Percentiles rank a stretch among this genome's conserved stretches.
phyloP scores from a whole-genome alignment of 2,329 filamentous ascomycete species.

The Fusarium tricinctum region DNA sequence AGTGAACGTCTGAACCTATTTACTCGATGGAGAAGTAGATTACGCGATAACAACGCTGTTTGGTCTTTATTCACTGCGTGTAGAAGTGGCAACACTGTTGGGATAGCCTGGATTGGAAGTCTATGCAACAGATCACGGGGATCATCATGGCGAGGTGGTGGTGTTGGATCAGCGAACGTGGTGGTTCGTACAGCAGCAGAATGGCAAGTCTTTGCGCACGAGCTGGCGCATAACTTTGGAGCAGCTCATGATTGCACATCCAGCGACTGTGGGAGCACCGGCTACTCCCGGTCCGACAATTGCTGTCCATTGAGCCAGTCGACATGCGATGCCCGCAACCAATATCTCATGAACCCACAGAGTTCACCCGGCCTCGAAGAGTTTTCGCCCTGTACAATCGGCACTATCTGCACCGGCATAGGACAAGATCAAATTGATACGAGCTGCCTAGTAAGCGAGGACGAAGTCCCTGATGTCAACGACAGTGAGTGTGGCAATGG shows the following conservation, averaged over 20 bases:
- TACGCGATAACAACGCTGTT: conserved; percentile 80
- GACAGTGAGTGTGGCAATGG: conserved; percentile 87
- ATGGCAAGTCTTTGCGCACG: conserved; percentile 93
- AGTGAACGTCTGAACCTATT: conserved; percentile 82
- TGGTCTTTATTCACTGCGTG: conserved; percentile 87
- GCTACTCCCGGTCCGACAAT: conserved; percentile 56
- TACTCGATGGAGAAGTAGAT: conserved; percentile 82
- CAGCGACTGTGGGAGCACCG: conserved; percentile 4
- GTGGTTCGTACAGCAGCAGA: conserved; percentile 82
- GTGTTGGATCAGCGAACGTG: conserved; percentile 84
- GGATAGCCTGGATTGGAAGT: conserved; percentile 88
- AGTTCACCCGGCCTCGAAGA: conserved; percentile 75
- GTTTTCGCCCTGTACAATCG: conserved; percentile 86
- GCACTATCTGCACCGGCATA: conserved; percentile 87
- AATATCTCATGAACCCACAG: conserved; percentile 91
- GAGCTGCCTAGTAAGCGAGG: conserved; percentile 76
- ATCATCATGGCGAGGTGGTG: conserved; percentile 70
- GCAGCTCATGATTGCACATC: conserved; percentile 40
- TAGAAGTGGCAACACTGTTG: conserved; percentile 81
- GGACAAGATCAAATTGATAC: conserved; percentile 79
- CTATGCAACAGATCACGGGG: conserved; percentile 69
- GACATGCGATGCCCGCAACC: conserved; percentile 77
- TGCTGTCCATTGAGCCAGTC: conserved; percentile 75
- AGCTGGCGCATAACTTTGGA: conserved; percentile 74
- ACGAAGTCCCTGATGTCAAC: conserved; percentile 80